phyloP scores from a whole-genome alignment of 768 basidiomycete genomes.

The Pisolithus sp. region DNA sequence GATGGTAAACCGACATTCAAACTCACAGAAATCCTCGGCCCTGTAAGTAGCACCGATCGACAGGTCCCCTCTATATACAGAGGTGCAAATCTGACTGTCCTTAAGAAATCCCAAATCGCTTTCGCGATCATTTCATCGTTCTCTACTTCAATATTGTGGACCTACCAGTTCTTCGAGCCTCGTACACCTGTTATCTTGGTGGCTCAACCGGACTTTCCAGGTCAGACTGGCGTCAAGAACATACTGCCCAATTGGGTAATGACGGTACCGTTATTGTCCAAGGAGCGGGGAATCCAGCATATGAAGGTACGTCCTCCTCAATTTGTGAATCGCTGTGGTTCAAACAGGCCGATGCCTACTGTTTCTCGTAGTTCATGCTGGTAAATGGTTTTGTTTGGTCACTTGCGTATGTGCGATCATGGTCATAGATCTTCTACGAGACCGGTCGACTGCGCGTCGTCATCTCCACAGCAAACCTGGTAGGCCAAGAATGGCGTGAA shows the following conservation, averaged over 20 bases:
- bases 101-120: slow-evolving; percentile 61
- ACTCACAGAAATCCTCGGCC: slow-evolving; percentile 64
- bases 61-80: not conserved
- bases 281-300: too few relatives aligned
- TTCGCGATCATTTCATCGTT: slow-evolving; percentile 79
- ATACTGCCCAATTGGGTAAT: slow-evolving; percentile 69
- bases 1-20: slow-evolving; percentile 62
- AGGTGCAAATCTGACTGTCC: slow-evolving; percentile 5
- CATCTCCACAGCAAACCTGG: slow-evolving; percentile 82
- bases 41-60: slow-evolving; percentile 37
- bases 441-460: slow-evolving; percentile 75
- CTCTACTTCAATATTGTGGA: slow-evolving; percentile 64
- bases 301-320: too few relatives aligned
- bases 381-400: slow-evolving; percentile 27
- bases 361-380: slow-evolving; percentile 58
- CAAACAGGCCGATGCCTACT: not conserved
- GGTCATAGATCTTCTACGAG: slow-evolving; percentile 71
- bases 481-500: slow-evolving; percentile 76
- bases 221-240: slow-evolving; percentile 54
- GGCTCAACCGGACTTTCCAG: slow-evolving; percentile 54
- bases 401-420: not conserved
- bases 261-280: slow-evolving; percentile 56
- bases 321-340: not conserved
- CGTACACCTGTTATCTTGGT: slow-evolving; percentile 75
- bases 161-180: slow-evolving; percentile 64